A percentile compares a stretch with the other conserved stretches of the same genome.
phyloP scores from a whole-genome alignment of 2,329 filamentous ascomycete genomes.

The Trichoderma aggressivum region DNA sequence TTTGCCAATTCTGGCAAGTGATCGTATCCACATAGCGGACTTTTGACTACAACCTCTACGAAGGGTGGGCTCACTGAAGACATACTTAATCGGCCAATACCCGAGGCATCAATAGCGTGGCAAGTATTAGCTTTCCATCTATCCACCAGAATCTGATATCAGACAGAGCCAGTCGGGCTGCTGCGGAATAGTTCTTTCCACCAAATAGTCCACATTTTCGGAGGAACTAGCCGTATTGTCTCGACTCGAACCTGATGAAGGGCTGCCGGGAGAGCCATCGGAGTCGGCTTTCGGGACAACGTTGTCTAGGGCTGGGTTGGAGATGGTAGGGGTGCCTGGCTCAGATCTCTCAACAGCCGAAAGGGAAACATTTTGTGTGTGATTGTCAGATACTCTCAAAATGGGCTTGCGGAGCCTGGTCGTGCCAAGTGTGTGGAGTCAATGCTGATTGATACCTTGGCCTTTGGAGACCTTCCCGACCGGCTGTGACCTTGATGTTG shows the following conservation, averaged over 20 bases:
- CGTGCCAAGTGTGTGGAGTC: neutral
- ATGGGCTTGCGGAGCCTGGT: neutral
- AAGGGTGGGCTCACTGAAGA: neutral
- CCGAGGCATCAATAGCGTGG: neutral
- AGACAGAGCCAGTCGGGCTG: neutral
- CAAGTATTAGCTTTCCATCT: neutral
- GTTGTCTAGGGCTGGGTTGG: constrained; percentile 1
- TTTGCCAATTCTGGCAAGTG: neutral
- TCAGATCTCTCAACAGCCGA: constrained; percentile 15
- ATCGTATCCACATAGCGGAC: neutral
- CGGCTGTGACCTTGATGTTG: neutral
- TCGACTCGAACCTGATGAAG: neutral
- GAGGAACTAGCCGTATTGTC: neutral
- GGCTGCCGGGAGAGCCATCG: neutral
- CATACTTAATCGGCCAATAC: neutral
- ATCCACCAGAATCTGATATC: constrained; percentile 3
- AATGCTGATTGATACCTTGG: neutral
- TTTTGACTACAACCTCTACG: neutral
- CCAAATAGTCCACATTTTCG: constrained; percentile 5
- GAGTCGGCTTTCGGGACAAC: constrained; percentile 18
- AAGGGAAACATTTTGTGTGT: neutral
- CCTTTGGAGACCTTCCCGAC: constrained; percentile 2
- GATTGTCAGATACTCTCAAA: neutral
- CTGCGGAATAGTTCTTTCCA: neutral
- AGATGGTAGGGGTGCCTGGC: constrained; percentile 9